Evolutionary conservation across 495 filamentous ascomycete species (phyloP), one percentile per base, ranked within the genome.

Genomic region (Paragyromitra xinjiangensis): DNA sequence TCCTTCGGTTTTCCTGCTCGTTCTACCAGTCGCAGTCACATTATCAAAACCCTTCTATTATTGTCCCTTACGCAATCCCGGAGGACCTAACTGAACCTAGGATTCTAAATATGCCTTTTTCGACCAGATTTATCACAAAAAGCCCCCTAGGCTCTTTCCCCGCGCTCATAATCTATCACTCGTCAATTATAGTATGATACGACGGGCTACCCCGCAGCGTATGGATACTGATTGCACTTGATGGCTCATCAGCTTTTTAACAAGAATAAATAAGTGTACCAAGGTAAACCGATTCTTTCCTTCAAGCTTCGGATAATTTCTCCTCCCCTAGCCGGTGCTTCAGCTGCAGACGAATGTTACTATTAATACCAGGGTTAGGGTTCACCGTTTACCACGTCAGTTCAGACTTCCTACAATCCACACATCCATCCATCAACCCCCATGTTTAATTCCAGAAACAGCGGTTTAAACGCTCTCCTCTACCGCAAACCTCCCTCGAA

Each of bases 371-470:
- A 45, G 42, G 62, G 42, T 29, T 64, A 64, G 40, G 22, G 62
- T 48, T 64, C 7, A 14, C 19, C 7, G 3, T 62, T 1, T 63
- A 9, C 39, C 62, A 64, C 62, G 59, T 63, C 59, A 64, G 62
- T 24, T 45, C 40, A 34, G 6, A n/a, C 39, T 62, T 39, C 58
- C 9, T 11, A 16, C 39, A 3, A 16, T 63, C 56, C 12, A n/a
- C 39, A 8, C 59, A 24, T 29, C 22, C 39, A 3, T 16, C 24
- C 14, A 63, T 42, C 59, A 22, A 61, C 44, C 67, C 45, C 44
- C 42, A 71, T 71, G 68, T 71, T 71, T 29, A 62, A 6, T 24
- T 64, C 69, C 19, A 72, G 48, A 42, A 45, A 55, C 50, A 68
- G 16, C 48, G 65, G 65, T 16, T 50, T 68, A 39, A 55, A 56